Conservation (phyloP, 306 rosid genomes). For the Casuarina glauca region DNA sequence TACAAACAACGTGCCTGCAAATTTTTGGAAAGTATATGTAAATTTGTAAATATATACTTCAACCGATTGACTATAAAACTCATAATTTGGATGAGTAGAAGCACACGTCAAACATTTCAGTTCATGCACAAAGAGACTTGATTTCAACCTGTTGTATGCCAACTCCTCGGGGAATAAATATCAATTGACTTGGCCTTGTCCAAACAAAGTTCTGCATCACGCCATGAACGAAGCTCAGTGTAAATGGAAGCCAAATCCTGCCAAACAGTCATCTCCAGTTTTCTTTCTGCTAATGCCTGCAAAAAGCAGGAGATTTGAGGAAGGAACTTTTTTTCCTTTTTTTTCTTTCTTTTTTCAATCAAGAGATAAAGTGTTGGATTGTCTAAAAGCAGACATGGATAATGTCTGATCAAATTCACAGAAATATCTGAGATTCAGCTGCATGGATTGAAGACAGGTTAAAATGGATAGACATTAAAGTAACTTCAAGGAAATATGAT, state of each 20-base stretch:
- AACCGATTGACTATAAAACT: not conserved
- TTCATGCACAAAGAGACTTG: slow-evolving; percentile 3
- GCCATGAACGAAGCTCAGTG: slow-evolving; percentile 50
- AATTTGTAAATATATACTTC: not conserved
- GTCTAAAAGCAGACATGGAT: not conserved
- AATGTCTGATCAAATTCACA: not conserved
- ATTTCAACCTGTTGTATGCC: slow-evolving; percentile 68
- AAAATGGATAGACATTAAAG: not conserved
- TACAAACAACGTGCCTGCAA: slow-evolving; percentile 60
- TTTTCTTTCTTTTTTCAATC: not conserved
- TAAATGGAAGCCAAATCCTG: slow-evolving; percentile 77
- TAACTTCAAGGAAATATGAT: slow-evolving; percentile 4
- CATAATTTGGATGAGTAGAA: slow-evolving; percentile 1
- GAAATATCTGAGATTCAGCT: not conserved
- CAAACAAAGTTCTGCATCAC: slow-evolving; percentile 78
- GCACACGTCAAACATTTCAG: slow-evolving; percentile 5
- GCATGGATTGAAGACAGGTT: not conserved
- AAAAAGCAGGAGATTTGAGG: slow-evolving; percentile 17
- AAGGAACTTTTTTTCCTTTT: not conserved
- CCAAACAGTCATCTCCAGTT: slow-evolving; percentile 72
- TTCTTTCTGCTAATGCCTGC: slow-evolving; percentile 56
- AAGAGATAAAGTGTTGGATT: slow-evolving; percentile 13
- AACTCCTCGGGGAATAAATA: slow-evolving; percentile 57
- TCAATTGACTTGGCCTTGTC: slow-evolving; percentile 63
- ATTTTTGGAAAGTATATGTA: not conserved